These are phyloP conservation scores for Diaporthe amygdali DNA, from an alignment of 2,329 filamentous ascomycete species.

Conservation along the genomic window DNA sequence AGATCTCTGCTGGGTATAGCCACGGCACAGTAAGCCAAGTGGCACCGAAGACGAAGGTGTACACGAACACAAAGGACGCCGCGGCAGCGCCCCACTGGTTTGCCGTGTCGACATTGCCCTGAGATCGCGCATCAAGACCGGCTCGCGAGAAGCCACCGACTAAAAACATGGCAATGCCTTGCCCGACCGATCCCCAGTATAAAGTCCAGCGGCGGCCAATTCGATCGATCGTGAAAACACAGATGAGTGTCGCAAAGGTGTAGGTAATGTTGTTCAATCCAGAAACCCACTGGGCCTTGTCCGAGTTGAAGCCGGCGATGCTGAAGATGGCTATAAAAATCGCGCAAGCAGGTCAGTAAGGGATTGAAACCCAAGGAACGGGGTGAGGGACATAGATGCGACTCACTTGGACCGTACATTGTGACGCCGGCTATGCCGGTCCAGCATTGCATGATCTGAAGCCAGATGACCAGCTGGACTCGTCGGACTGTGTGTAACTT, in stretches of 20 bases:
- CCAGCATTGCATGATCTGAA: conserved; percentile 74
- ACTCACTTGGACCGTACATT: conserved; percentile 52
- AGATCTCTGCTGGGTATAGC: conserved; percentile 76
- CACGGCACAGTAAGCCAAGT: conserved; percentile 66
- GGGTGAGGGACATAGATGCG: neutral
- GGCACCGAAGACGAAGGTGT: conserved; percentile 68
- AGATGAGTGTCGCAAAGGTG: conserved; percentile 70
- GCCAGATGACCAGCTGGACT: conserved; percentile 73
- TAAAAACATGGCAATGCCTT: conserved; percentile 71
- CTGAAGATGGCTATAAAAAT: conserved; percentile 56
- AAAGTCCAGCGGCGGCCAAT: conserved; percentile 73
- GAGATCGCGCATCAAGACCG: conserved; percentile 43
- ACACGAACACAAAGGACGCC: conserved; percentile 73
- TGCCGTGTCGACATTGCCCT: conserved; percentile 49
- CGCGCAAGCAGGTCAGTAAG: too few relatives aligned
- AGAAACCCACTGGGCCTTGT: conserved; percentile 68
- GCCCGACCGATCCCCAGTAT: conserved; percentile 69
- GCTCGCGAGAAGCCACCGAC: conserved; percentile 65
- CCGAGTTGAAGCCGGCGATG: conserved; percentile 67
- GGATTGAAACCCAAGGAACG: too few relatives aligned
- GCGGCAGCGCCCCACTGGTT: conserved; percentile 66
- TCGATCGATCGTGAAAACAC: conserved; percentile 71
- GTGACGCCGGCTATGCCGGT: conserved; percentile 73
- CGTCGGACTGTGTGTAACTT: conserved; percentile 70
- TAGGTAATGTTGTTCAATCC: conserved; percentile 57